phyloP scores from a whole-genome alignment of 306 rosid genomes.

The Lupinus albus region DNA sequence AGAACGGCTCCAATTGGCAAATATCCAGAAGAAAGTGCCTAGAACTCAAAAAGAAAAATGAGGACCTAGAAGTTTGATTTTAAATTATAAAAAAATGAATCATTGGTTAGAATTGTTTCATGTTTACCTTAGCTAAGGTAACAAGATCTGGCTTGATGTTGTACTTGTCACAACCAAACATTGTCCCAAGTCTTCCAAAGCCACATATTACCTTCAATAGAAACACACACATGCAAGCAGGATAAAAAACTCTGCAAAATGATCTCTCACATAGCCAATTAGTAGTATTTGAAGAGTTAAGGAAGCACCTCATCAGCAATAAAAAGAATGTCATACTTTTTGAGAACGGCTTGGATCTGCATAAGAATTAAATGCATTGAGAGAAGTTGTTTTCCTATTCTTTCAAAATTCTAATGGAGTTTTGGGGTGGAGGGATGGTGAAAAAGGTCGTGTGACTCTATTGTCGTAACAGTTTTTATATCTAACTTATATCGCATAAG shows the following conservation, averaged over 20 bases:
- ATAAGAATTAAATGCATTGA: slow-evolving; percentile 37
- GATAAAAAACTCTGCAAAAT: slow-evolving; percentile 27
- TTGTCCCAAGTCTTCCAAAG: slow-evolving; percentile 89
- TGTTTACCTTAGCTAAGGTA: slow-evolving; percentile 80
- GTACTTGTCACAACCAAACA: slow-evolving; percentile 91
- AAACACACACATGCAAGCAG: slow-evolving; percentile 36
- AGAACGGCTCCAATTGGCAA: slow-evolving; percentile 91
- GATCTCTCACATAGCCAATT: background rate
- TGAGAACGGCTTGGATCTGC: slow-evolving; percentile 88
- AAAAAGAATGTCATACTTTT: slow-evolving; percentile 94
- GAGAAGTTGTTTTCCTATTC: background rate
- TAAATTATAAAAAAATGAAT: slow-evolving; percentile 16
- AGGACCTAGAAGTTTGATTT: slow-evolving; percentile 16
- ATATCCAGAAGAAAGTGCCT: slow-evolving; percentile 96
- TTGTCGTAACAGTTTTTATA: background rate
- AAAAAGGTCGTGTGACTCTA: background rate
- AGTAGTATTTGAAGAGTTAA: slow-evolving; percentile 14
- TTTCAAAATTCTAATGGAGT: background rate
- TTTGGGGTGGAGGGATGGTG: background rate
- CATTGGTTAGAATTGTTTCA: slow-evolving; percentile 15
- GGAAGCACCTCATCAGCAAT: slow-evolving; percentile 87
- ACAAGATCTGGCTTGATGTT: slow-evolving; percentile 93
- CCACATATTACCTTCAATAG: slow-evolving; percentile 82
- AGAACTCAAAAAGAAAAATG: slow-evolving; percentile 35
- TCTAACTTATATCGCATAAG: background rate